Percentiles rank a stretch among this genome's conserved stretches.
These are phyloP conservation scores for Stenocarpella maydis DNA, from an alignment of 2,329 filamentous ascomycete species.

Conservation along the genomic window DNA sequence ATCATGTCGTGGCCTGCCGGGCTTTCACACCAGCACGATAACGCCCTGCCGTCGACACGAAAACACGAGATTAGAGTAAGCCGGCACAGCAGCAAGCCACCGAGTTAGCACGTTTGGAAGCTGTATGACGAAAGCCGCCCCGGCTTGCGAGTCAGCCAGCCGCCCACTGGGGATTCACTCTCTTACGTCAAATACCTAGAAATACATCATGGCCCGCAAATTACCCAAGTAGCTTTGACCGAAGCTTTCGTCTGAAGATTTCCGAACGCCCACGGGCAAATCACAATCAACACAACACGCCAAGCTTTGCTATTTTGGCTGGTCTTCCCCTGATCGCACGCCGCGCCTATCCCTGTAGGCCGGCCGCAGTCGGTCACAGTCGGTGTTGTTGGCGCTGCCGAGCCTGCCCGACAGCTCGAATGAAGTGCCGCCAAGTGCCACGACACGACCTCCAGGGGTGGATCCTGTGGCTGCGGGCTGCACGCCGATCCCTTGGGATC, in stretches of 20 bases:
- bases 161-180: neutral
- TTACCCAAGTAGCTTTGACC: neutral
- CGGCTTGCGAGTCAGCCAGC: neutral
- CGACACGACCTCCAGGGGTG: conserved; percentile 24
- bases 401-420: neutral
- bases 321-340: conserved; percentile 7
- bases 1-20: neutral
- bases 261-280: conserved; percentile 9
- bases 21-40: neutral
- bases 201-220: conserved; percentile 21
- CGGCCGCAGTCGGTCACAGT: neutral
- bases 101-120: neutral
- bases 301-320: conserved; percentile 22
- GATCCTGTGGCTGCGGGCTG: neutral
- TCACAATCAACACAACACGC: conserved; percentile 21
- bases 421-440: conserved; percentile 26
- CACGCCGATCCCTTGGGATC: conserved; percentile 23
- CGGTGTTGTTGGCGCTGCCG: neutral
- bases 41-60: neutral
- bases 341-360: conserved; percentile 6
- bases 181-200: neutral
- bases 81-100: neutral
- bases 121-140: conserved; percentile 8
- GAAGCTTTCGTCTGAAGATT: neutral
- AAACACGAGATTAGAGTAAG: neutral